phyloP scores from a whole-genome alignment of 345 rosid genomes.

The Capsella bursapastoris region DNA sequence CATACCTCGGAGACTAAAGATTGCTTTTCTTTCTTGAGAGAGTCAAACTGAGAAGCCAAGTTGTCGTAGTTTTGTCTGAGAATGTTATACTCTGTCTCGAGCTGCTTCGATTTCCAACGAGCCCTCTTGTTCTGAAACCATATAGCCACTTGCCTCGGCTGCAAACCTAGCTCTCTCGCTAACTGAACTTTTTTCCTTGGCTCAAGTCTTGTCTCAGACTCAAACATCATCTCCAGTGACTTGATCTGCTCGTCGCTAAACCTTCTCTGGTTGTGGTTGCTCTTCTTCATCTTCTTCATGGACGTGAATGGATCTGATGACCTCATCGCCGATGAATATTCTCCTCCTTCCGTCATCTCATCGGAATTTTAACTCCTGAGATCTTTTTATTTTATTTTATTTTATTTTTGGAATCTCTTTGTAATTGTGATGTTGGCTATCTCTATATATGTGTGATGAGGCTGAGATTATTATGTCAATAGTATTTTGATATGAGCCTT shows the following conservation, averaged over 20 bases:
- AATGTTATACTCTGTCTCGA: conserved; percentile 63
- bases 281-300: conserved; percentile 57
- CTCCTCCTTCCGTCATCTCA: conserved; percentile 50
- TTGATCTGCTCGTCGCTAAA: conserved; percentile 84
- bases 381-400: background rate
- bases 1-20: conserved; percentile 64
- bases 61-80: conserved; percentile 58
- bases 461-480: conserved; percentile 30
- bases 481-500: background rate
- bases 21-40: conserved; percentile 70
- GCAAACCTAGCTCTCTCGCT: conserved; percentile 78
- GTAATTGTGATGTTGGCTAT: conserved; percentile 31
- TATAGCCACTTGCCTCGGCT: conserved; percentile 87
- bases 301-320: conserved; percentile 43
- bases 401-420: conserved; percentile 31
- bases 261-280: conserved; percentile 59
- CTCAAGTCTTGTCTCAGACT: conserved; percentile 72
- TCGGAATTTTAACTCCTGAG: conserved; percentile 13
- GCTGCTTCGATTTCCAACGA: conserved; percentile 84
- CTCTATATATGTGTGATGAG: conserved; percentile 37
- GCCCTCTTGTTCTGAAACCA: conserved; percentile 96
- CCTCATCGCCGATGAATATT: conserved; percentile 47
- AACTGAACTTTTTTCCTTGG: conserved; percentile 74
- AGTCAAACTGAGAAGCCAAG: conserved; percentile 63
- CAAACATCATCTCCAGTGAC: conserved; percentile 73